Evolutionary conservation across 2,329 filamentous ascomycete genomes (phyloP), one percentile per base, ranked within the genome.

Genomic region (Madurella mycetomatis): DNA sequence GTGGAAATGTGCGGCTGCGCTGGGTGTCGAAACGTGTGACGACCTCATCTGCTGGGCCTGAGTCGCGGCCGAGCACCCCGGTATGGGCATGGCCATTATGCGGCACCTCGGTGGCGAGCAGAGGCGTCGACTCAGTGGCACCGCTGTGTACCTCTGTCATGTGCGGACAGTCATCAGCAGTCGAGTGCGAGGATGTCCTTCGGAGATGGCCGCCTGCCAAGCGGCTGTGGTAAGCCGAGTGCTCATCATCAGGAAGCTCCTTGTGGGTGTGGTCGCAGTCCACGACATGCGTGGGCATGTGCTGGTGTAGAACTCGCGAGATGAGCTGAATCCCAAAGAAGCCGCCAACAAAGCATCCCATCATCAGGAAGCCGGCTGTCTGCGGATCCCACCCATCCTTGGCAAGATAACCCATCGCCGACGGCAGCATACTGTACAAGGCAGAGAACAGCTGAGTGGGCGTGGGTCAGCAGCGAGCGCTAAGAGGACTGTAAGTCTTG

Each of bases 351-450:
- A 92, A 92, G 66, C 82, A 87, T 11, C 65, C 80, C 66, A 91
- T 85, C 65, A 91, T 76, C 32, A 84, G 72, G 64, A 88, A 80
- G 13, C 85, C 86, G 5, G 92, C 89, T 2, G 73, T 67, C 57
- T 85, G 81, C 2, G 88, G 76, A 8, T 81, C 78, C 70, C 85
- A 85, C 15, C 84, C 85, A 49, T 84, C 87, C 51, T 84, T 77
- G 55, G 80, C 76, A 3, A 99, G 79, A 66, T 95, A 96, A 40
- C 77, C 77, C 66, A 87, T 91, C 2, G 92, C 85, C 17, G 89
- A 90, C 9, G 92, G 92, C 8, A 97, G 80, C 88, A 97, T 96
- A 70, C 86, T 94, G 70, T 92, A 95, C 31, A 97, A 73, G 1
- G 92, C 86, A 37, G 92, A 96, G 71, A 96, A 96, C 41, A 96